Conservation (phyloP, 768 basidiomycete species). For the Amanita subjunquillea region DNA sequence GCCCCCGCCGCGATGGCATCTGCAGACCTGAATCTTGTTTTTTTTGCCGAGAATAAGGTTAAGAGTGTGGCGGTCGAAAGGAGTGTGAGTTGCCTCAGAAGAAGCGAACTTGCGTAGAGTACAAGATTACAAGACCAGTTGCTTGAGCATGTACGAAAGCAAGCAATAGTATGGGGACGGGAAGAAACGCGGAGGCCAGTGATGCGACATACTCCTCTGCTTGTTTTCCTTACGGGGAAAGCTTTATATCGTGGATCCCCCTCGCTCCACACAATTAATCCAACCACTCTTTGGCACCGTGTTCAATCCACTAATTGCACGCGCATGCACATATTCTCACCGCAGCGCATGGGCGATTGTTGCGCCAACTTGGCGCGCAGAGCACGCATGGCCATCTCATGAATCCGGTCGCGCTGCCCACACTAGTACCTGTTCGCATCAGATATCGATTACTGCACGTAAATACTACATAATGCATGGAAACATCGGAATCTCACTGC, state of each 20-base stretch:
- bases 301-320: too few species aligned
- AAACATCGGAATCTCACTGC: too few species aligned
- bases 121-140: background rate
- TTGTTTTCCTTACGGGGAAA: background rate
- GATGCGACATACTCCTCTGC: background rate
- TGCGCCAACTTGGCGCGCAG: too few species aligned
- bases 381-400: too few species aligned
- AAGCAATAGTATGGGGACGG: background rate
- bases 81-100: background rate
- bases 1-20: background rate
- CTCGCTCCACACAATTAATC: background rate
- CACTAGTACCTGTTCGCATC: too few species aligned
- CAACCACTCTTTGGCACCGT: too few species aligned
- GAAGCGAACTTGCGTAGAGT: background rate
- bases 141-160: background rate
- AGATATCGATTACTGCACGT: too few species aligned
- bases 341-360: too few species aligned
- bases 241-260: background rate
- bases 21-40: background rate
- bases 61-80: background rate
- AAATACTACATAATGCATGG: too few species aligned
- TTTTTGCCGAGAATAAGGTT: background rate
- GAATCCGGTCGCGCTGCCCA: too few species aligned
- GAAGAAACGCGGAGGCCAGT: background rate
- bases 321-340: too few species aligned